A percentile compares a stretch with the other conserved stretches of the same genome.
Evolutionary conservation across 1,139 yeast genomes (phyloP).

Genomic region (Pichiaceae sp.): DNA sequence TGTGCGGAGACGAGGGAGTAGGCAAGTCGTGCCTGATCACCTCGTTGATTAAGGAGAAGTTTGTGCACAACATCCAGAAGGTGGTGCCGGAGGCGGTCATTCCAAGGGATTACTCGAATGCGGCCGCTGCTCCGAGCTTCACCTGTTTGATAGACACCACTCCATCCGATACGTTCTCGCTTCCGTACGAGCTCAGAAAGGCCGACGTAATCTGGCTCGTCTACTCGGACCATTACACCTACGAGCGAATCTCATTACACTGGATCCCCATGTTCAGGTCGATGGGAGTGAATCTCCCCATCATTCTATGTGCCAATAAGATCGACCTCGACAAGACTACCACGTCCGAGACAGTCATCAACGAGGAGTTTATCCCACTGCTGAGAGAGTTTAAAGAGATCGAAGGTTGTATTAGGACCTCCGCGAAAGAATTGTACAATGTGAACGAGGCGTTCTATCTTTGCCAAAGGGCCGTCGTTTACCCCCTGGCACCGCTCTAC

Average conservation of each 20-base stretch:
- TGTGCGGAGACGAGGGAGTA: constrained; percentile 94
- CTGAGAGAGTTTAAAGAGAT: constrained; percentile 88
- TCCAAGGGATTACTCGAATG: constrained; percentile 53
- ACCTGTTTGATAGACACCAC: constrained; percentile 77
- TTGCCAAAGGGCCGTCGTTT: constrained; percentile 86
- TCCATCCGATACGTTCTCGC: constrained; percentile 48
- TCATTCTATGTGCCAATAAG: constrained; percentile 85
- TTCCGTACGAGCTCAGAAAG: constrained; percentile 68
- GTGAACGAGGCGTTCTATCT: constrained; percentile 84
- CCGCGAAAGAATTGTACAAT: constrained; percentile 72
- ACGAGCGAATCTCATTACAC: constrained; percentile 80
- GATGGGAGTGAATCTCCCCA: constrained; percentile 85
- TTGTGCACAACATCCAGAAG: constrained; percentile 65
- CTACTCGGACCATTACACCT: constrained; percentile 88
- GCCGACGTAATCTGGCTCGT: constrained; percentile 93
- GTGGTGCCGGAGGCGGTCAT: constrained; percentile 80
- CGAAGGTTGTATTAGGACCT: constrained; percentile 82
- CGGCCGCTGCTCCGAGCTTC: constrained; percentile 43
- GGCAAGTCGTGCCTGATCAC: constrained; percentile 77
- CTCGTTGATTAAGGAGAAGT: constrained; percentile 71
- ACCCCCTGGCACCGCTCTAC: constrained; percentile 88
- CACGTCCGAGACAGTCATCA: constrained; percentile 25
- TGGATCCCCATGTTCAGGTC: constrained; percentile 94
- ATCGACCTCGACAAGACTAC: constrained; percentile 36
- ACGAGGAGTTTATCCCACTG: constrained; percentile 80